Evolutionary conservation across 805 yeast species (phyloP).

Genomic region (Cyberlindnera meyerae): DNA sequence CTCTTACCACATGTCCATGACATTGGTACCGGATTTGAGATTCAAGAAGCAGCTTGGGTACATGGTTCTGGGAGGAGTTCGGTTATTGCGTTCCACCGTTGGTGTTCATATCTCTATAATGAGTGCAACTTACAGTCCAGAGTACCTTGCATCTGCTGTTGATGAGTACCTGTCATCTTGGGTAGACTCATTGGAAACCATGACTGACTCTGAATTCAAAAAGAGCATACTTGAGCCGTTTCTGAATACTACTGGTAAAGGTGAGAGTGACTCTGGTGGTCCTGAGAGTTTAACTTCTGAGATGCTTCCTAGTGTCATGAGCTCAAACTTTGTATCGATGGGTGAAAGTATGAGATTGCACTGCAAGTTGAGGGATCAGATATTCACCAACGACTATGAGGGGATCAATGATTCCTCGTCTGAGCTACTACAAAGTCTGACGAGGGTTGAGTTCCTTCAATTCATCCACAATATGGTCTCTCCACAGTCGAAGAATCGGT

Average conservation of each 20-base stretch:
- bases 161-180: constrained; percentile 43
- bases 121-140: constrained; percentile 43
- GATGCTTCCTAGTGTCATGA: constrained; percentile 31
- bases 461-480: constrained; percentile 36
- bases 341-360: constrained; percentile 37
- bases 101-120: constrained; percentile 58
- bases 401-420: too few relatives aligned
- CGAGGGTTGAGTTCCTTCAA: constrained; percentile 28
- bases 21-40: constrained; percentile 45
- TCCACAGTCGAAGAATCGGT: constrained; percentile 30
- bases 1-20: constrained; percentile 41
- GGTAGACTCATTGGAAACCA: constrained; percentile 28
- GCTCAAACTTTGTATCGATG: constrained; percentile 25
- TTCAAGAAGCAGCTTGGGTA: constrained; percentile 59
- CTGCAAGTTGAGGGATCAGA: constrained; percentile 28
- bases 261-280: constrained; percentile 23
- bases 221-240: constrained; percentile 34
- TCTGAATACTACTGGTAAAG: constrained; percentile 21
- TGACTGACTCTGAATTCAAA: constrained; percentile 35
- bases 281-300: constrained; percentile 33
- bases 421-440: too few relatives aligned
- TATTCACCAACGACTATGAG: too few relatives aligned
- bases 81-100: constrained; percentile 44
- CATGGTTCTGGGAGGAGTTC: constrained; percentile 50
- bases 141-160: constrained; percentile 38